These are phyloP conservation scores for Polytolypa hystricis DNA, from an alignment of 2,329 filamentous ascomycete genomes.

Conservation along the genomic window DNA sequence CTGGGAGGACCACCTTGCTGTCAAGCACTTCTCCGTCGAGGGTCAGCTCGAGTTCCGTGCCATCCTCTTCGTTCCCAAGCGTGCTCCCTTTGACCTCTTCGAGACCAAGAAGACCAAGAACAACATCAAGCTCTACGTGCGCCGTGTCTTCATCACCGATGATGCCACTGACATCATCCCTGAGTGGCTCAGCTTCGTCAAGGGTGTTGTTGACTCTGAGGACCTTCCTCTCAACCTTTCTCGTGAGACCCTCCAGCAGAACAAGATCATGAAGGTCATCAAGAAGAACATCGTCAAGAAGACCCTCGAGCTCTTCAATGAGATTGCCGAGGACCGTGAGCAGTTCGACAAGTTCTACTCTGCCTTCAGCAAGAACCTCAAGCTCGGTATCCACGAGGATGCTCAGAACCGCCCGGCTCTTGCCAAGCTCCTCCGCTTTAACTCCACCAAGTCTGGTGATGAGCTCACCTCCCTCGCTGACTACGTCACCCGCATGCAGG, in stretches of 20 bases:
- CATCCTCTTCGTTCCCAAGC: constrained; percentile 99
- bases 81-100: constrained; percentile 97
- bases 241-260: constrained; percentile 99
- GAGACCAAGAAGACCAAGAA: constrained; percentile 99
- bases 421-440: constrained; percentile 97
- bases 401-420: constrained; percentile 87
- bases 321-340: constrained; percentile 99
- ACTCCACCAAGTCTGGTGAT: constrained; percentile 97
- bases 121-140: constrained; percentile 99
- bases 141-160: constrained; percentile 99
- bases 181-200: constrained; percentile 98
- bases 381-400: constrained; percentile 99
- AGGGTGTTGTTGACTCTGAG: constrained; percentile 99
- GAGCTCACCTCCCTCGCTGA: constrained; percentile 89
- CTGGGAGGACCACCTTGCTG: constrained; percentile 98
- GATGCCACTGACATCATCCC: constrained; percentile 98
- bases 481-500: constrained; percentile 98
- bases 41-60: constrained; percentile 99
- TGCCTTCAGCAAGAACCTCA: constrained; percentile 99
- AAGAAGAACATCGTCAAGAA: constrained; percentile 99
- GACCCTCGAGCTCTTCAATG: constrained; percentile 96
- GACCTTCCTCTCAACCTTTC: constrained; percentile 98
- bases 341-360: constrained; percentile 99
- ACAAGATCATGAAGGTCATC: constrained; percentile 99
- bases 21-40: constrained; percentile 99